A percentile compares a stretch with the other conserved stretches of the same genome.
Evolutionary conservation across 2,329 filamentous ascomycete genomes (phyloP).

Genomic region (Pseudogymnoascus sp.): DNA sequence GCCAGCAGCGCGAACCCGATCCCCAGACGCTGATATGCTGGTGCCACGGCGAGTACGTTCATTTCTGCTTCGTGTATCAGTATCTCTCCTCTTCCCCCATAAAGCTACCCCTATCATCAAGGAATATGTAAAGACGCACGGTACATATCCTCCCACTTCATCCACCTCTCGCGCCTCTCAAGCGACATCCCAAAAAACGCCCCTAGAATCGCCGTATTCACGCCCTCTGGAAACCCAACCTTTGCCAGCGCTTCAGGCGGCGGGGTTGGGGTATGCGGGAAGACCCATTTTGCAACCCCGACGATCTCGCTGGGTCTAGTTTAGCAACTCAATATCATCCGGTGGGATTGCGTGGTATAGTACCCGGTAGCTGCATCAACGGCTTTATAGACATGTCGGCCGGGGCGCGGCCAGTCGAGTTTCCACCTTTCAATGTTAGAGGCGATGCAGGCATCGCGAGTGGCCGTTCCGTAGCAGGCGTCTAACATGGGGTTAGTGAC

Average conservation of each 20-base stretch:
- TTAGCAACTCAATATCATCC: not conserved
- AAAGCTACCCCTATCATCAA: not conserved
- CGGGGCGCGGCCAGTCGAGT: not conserved
- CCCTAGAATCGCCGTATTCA: not conserved
- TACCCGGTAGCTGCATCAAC: slow-evolving; percentile 3
- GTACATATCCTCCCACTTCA: not conserved
- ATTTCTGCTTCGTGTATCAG: slow-evolving; percentile 16
- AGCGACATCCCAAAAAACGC: not conserved
- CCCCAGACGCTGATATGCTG: slow-evolving; percentile 31
- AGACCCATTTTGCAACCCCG: slow-evolving; percentile 30
- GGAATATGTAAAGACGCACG: not conserved
- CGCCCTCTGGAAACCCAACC: slow-evolving; percentile 1
- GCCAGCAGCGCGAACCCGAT: slow-evolving; percentile 30
- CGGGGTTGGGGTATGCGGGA: slow-evolving; percentile 24
- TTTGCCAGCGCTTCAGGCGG: slow-evolving; percentile 12
- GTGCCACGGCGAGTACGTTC: slow-evolving; percentile 31
- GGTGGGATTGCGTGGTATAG: not conserved
- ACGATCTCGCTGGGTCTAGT: slow-evolving; percentile 21
- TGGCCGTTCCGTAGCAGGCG: not conserved
- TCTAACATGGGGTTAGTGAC: slow-evolving; percentile 13
- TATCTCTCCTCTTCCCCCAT: not conserved
- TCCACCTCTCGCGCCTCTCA: not conserved
- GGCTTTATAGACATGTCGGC: not conserved
- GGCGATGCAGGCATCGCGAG: not conserved
- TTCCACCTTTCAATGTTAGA: not conserved